These are phyloP conservation scores for Prunus salicina DNA, from an alignment of 306 rosid genomes.

Conservation along the genomic window DNA sequence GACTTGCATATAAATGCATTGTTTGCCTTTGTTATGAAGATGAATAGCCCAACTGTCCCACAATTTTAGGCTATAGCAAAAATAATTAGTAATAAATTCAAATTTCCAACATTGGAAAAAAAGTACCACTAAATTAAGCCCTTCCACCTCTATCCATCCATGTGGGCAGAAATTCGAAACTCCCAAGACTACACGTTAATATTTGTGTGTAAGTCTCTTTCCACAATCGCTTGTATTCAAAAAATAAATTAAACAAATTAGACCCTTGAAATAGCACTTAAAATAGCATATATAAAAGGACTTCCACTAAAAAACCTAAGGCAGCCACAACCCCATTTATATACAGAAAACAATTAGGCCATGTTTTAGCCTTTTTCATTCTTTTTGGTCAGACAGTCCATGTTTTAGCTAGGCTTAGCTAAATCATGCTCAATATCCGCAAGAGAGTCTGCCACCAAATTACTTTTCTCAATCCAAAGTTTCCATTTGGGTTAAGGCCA, in stretches of 20 bases:
- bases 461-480: background rate
- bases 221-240: too few species aligned
- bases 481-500: too few species aligned
- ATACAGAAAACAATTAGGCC: background rate
- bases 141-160: too few species aligned
- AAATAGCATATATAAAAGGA: too few species aligned
- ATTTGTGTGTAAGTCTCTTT: too few species aligned
- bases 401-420: background rate
- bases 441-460: background rate
- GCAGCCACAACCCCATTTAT: too few species aligned
- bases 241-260: too few species aligned
- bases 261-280: too few species aligned
- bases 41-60: background rate
- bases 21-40: background rate
- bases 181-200: too few species aligned
- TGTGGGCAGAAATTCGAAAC: too few species aligned
- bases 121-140: background rate
- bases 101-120: background rate
- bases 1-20: background rate
- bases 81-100: too few species aligned
- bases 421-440: background rate
- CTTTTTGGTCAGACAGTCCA: background rate
- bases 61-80: background rate
- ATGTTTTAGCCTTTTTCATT: background rate
- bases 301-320: too few species aligned